Evolutionary conservation across 2,329 filamentous ascomycete species (phyloP), one percentile per base, ranked within the genome.

Genomic region (Sarocladium kiliense): DNA sequence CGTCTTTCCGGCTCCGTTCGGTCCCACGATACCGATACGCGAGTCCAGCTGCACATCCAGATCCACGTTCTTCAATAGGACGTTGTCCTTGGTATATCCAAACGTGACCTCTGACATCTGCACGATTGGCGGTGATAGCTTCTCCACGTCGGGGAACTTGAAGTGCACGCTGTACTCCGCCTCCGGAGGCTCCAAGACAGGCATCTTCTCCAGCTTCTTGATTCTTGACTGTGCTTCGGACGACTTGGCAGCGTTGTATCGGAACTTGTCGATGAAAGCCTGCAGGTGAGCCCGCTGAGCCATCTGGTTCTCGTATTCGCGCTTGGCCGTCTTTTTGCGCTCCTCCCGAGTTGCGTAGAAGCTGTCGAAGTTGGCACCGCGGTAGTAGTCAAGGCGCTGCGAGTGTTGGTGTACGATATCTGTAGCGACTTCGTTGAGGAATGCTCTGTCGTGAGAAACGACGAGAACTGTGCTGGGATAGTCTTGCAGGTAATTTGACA

Each of bases 371-470:
- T 97, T 97, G 66, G 92, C 91, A 55, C 94, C 88, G 68, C 95
- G 91, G 82, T 99, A 99, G 83, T 99, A 99, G 76, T 99, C 94
- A 56, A 99, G 83, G 57, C 94, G 85, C 71, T 97, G 89, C 1
- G 93, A 97, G 73, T 99, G 94, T 69, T 99, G 94, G 70, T 99
- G 93, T 58, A 99, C 91, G 66, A 99, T 99, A 72, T 99, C 94
- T 6, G 93, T 97, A n/a, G 94, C 94, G 27, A 99, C 88, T 75
- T 99, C 94, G 77, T 99, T 97, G 64, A 99, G 81, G 82, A 99
- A 99, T 1, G 94, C 92, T 80, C 94, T 86, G 83, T 99, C 94
- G 88, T 99, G 94, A 71, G 91, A 96, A 61, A 99, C 94, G 54
- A 99, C 93, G 14, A 99, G 80, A 26, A 99, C 86, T 2, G 94